These are phyloP conservation scores for Kwoniella shandongensis DNA, from an alignment of 768 basidiomycete genomes.

Conservation along the genomic window DNA sequence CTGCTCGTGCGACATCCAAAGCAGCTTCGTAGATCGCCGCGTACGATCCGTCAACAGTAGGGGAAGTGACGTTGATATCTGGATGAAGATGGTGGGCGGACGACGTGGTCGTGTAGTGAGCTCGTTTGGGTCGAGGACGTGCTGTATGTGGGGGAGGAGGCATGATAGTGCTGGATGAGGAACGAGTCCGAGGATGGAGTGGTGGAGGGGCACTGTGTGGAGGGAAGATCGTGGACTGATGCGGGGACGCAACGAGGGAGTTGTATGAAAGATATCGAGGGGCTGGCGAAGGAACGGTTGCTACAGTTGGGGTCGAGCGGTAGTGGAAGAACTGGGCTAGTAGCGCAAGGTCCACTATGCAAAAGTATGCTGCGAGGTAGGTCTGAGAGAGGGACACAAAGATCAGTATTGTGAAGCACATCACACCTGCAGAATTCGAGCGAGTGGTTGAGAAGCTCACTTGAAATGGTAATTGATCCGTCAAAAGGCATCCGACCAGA, in stretches of 20 bases:
- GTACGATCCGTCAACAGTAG: conserved; percentile 28
- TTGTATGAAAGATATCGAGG: conserved; percentile 23
- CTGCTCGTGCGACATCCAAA: conserved; percentile 49
- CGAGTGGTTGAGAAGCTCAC: conserved; percentile 56
- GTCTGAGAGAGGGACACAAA: conserved; percentile 59
- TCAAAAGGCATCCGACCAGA: conserved; percentile 74
- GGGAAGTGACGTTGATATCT: conserved; percentile 15
- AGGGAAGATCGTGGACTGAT: conserved; percentile 39
- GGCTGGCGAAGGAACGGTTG: neutral
- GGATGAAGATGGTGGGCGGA: conserved; percentile 9
- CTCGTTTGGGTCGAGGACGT: conserved; percentile 5
- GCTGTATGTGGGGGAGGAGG: conserved; percentile 7
- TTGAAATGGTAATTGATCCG: conserved; percentile 92
- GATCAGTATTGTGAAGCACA: neutral
- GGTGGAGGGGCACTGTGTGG: conserved; percentile 11
- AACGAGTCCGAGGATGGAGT: neutral
- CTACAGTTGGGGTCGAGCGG: conserved; percentile 17
- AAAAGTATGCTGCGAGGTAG: conserved; percentile 88
- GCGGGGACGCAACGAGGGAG: conserved; percentile 20
- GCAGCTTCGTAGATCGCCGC: conserved; percentile 49
- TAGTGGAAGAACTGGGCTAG: conserved; percentile 83
- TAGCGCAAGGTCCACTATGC: conserved; percentile 73
- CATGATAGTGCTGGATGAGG: conserved; percentile 5
- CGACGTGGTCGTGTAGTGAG: neutral
- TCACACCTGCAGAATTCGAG: neutral